Evolutionary conservation across 345 rosid genomes (phyloP).

Genomic region (Eucalyptus brandiana): DNA sequence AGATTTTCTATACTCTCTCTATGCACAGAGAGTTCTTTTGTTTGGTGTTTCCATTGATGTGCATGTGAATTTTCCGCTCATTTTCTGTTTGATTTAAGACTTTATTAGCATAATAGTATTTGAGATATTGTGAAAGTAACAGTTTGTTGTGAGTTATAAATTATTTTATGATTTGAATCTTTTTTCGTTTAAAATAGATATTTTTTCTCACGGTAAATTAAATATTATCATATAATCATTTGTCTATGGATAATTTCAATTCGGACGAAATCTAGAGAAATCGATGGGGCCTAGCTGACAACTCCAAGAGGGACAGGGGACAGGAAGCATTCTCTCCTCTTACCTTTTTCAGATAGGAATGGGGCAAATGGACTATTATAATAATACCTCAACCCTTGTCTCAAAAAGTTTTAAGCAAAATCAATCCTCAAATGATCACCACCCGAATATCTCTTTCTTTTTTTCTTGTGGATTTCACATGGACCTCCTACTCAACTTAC

Average conservation of each 20-base stretch:
- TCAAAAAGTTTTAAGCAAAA: neutral
- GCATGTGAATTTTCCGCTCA: neutral
- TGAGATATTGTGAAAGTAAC: too few species aligned
- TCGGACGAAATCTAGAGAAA: neutral
- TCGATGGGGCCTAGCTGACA: neutral
- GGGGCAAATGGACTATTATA: neutral
- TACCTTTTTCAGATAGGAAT: neutral
- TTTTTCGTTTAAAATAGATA: too few species aligned
- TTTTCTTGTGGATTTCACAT: neutral
- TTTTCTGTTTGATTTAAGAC: neutral
- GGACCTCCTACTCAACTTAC: neutral
- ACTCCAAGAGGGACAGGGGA: neutral
- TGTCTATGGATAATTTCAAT: neutral
- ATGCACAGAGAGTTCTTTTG: neutral
- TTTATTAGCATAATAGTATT: too few species aligned
- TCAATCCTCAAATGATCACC: neutral
- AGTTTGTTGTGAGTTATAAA: rapidly evolving
- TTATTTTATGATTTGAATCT: too few species aligned
- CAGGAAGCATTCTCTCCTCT: neutral
- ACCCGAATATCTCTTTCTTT: neutral
- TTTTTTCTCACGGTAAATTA: too few species aligned
- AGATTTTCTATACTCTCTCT: neutral
- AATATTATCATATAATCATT: too few species aligned
- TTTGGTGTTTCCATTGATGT: neutral
- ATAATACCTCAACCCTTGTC: neutral